Evolutionary conservation across 176 grass and related monocot species (phyloP), one percentile per base, ranked within the genome.

Genomic region (Oryza glaberrima): DNA sequence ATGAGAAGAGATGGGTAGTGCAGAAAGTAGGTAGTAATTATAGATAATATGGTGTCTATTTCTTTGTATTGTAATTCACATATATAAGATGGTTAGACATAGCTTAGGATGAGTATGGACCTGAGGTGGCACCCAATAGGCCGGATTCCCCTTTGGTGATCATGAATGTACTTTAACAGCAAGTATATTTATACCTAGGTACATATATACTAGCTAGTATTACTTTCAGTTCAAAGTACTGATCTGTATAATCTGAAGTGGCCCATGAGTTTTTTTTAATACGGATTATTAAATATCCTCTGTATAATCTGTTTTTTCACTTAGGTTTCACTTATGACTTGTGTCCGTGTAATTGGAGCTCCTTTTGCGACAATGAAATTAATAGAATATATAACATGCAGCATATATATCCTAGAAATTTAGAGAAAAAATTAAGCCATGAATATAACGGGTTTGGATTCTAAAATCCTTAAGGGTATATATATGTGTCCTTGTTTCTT

Each of bases 1-100:
- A 11, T 38, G 20, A 77, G 5, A 8, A 77, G 9, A 69, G 5
- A 16, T 69, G 49, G 25, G 2, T 52, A 71, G 72, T 72, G 52
- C 66, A 82, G 44, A 90, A 66, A 45, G 43, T 82, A 85, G 32
- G 65, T 77, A 56, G 19, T 76, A 71, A 45, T 23, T 38, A 86
- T 71, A 76, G 32, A 78, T 80, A 80, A 41, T 51, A 32, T 74
- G 44, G 2, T 66, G 5, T 43, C 43, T 49, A 49, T n/a, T 72
- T 78, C 19, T 44, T 11, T 78, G 67, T 20, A 11, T 69, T 67
- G 9, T 16, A 68, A 49, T 78, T 77, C 54, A 2, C 11, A 52
- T 61, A 78, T 72, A 43, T 19, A 70, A 77, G 73, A 65, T 41
- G 54, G 77, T 7, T 65, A 72, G 43, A 38, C 73, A 65, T 30